phyloP scores from a whole-genome alignment of 768 basidiomycete genomes.

The Imleria badia region DNA sequence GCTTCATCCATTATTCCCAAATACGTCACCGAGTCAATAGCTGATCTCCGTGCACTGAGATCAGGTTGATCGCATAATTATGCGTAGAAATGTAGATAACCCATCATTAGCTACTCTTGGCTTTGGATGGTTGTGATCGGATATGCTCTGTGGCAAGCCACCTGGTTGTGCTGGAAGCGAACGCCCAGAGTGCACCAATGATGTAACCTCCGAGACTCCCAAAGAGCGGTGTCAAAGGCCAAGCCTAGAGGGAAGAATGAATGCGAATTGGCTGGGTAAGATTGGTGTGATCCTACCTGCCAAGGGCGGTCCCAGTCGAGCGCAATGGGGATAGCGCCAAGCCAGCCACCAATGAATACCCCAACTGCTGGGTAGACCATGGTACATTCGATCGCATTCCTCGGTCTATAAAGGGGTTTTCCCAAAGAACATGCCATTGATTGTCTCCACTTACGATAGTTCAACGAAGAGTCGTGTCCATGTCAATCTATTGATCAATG shows the following conservation, averaged over 20 bases:
- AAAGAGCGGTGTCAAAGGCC: slow-evolving; percentile 78
- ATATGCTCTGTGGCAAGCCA: slow-evolving; percentile 42
- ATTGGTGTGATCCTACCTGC: slow-evolving; percentile 66
- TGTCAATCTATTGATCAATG: slow-evolving; percentile 56
- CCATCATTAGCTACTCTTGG: slow-evolving; percentile 19
- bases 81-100: background rate
- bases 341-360: slow-evolving; percentile 73
- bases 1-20: slow-evolving; percentile 75
- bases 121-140: slow-evolving; percentile 22
- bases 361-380: slow-evolving; percentile 80
- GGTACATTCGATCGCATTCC: slow-evolving; percentile 70
- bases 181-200: slow-evolving; percentile 52
- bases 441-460: slow-evolving; percentile 58
- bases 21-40: slow-evolving; percentile 78
- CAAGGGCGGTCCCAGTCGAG: slow-evolving; percentile 98
- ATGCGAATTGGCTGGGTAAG: background rate
- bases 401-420: slow-evolving; percentile 38
- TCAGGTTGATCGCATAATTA: slow-evolving; percentile 17
- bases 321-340: slow-evolving; percentile 79
- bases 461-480: slow-evolving; percentile 85
- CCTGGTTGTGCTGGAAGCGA: slow-evolving; percentile 42
- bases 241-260: slow-evolving; percentile 51
- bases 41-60: slow-evolving; percentile 60
- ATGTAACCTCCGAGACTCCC: slow-evolving; percentile 72
- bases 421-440: background rate